Percentiles rank a stretch among this genome's conserved stretches.
These are phyloP conservation scores for Eustoma russellianum DNA, from an alignment of 257 asterid genomes.

Conservation along the genomic window DNA sequence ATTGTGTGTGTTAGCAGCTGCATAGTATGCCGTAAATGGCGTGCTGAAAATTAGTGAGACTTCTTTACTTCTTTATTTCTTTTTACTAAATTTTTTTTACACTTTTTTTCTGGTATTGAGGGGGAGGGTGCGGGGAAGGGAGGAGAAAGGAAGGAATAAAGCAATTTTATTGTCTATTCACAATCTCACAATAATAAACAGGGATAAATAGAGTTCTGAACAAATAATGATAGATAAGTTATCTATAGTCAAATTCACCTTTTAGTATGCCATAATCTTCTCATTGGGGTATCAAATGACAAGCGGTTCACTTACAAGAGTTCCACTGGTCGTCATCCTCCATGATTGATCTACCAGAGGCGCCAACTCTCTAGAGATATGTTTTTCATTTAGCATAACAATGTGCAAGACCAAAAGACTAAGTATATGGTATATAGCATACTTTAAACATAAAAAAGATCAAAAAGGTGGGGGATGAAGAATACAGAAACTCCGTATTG, in stretches of 20 bases:
- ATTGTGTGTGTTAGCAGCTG: not conserved
- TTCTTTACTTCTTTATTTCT: conserved; percentile 2
- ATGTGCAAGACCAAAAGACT: not conserved
- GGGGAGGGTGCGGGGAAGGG: not conserved
- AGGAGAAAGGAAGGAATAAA: not conserved
- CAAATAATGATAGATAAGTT: not conserved
- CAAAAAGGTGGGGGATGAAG: not conserved
- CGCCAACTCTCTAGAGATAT: conserved; percentile 63
- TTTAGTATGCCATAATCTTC: not conserved
- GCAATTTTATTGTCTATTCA: not conserved
- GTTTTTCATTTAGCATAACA: conserved; percentile 10
- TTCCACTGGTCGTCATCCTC: conserved; percentile 97
- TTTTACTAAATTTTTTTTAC: not conserved
- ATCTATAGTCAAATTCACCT: conserved; percentile 2
- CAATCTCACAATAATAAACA: not conserved
- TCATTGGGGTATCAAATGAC: conserved; percentile 19
- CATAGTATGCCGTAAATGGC: conserved; percentile 3
- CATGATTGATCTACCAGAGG: conserved; percentile 77
- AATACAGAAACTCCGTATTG: not conserved
- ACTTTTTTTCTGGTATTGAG: not conserved
- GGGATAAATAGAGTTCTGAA: not conserved
- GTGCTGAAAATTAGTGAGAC: conserved; percentile 12
- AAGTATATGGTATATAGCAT: too few species aligned
- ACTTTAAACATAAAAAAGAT: too few species aligned
- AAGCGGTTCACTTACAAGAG: conserved; percentile 41